Evolutionary conservation across 129 eudicot genomes (phyloP), one percentile per base, ranked within the genome.

Genomic region (Pulicaria dysenterica): DNA sequence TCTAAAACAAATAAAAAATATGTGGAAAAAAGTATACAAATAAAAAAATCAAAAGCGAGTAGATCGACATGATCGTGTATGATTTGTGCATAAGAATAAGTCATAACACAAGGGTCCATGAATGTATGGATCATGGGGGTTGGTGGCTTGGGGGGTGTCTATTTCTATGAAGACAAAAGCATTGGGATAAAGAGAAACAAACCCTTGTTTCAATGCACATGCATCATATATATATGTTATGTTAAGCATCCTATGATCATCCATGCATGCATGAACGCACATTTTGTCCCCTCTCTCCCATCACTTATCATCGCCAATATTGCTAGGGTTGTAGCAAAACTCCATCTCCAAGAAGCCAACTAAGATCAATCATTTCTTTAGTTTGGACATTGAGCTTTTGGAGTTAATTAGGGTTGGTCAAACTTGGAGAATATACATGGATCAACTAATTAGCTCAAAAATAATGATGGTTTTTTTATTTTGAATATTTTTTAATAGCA

Each of bases 121-220:
- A 17, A 62, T 61, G 60, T 45, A 66, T 75, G 58, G 73, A 55
- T 59, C 15, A 77, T 69, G 70, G 63, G 71, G 40, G 53, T 77
- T 48, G 75, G 81, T 77, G 64, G 57, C 47, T 67, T 45, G 15
- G 48, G 58, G 40, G 42, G 41, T 78, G 82, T 78, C 71, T 67
- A 70, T 43, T 56, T 44, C 77, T 62, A 63, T 70, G 67, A 71
- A 54, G 82, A 78, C 82, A 78, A 78, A 70, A 4, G 82, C 77
- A 78, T 78, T 78, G 82, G 72, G 82, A 71, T 66, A 43, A 70
- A 76, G 68, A 47, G 75, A 60, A 76, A 62, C 62, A 75, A 46
- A 36, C 43, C 77, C 70, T 54, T 47, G 43, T 70, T 70, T 63
- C 58, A 77, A 78, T 78, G 82, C 77, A 78, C 73, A 62, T 71